Evolutionary conservation across 2,329 filamentous ascomycete genomes (phyloP), one percentile per base, ranked within the genome.

Genomic region (Nothopassalora personata): DNA sequence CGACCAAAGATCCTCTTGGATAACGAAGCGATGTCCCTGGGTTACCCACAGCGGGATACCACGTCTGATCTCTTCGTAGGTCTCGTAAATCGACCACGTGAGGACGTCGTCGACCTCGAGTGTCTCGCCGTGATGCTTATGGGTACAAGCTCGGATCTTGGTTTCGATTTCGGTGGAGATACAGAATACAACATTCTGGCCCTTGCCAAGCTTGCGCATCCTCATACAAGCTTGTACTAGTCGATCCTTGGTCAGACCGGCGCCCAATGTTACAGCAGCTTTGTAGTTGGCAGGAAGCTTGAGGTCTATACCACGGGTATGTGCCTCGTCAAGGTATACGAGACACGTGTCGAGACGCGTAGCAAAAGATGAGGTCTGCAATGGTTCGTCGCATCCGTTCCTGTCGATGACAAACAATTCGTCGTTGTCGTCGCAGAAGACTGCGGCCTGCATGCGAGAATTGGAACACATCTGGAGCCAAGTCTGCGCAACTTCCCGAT

Each of bases 141-240:
- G 15, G 2, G 27, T 49, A 13, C 50, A 27, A 1, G 72, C 63
- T 0, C 69, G 59, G 15, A 89, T 85, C 59, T 82, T 83, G 0
- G 67, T 71, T 10, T 81, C 73, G 3, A 90, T 83, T 58, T 90
- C 87, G 0, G 76, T 67, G 0, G 84, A 79, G 0, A 85, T 72
- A 56, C 80, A 83, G 53, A 89, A 89, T 0, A 82, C 74, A 0
- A 90, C 80, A 0, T 83, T 84, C 64, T 91, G 87, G 0, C 86
- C 86, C 2, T 83, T 73, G 0, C 86, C 88, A 0, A 92, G 77
- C 59, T 86, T 83, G 10, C 87, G 73, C 81, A 91, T 85, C n/a
- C 88, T 73, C 85, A 88, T 89, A 59, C 86, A 88, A 0, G 86
- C 86, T 80, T 91, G 88, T 0, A 86, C 83, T 0, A 90, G 69